phyloP scores from a whole-genome alignment of 345 rosid genomes.

The Boechera divaricarpa region DNA sequence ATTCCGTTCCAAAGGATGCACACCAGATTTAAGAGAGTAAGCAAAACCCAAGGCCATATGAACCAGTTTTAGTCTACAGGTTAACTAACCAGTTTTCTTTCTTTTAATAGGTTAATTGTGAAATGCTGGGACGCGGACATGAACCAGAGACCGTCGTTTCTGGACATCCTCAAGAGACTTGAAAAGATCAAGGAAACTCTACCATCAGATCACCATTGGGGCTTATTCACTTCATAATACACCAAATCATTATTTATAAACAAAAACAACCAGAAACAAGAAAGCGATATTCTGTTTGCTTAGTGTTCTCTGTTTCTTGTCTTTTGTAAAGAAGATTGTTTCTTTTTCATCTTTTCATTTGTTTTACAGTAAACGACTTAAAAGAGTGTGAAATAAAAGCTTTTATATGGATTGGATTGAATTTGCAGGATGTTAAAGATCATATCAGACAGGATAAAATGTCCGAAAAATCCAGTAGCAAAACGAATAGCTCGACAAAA shows the following conservation, averaged over 20 bases:
- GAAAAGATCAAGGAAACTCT: slow-evolving; percentile 81
- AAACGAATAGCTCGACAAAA: slow-evolving; percentile 5
- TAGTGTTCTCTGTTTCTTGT: slow-evolving; percentile 21
- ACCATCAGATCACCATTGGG: slow-evolving; percentile 83
- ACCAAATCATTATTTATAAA: slow-evolving; percentile 6
- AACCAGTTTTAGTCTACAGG: background rate
- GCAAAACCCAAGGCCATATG: slow-evolving; percentile 34
- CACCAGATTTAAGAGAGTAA: slow-evolving; percentile 84
- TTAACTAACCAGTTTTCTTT: slow-evolving; percentile 10
- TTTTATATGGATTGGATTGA: slow-evolving; percentile 25
- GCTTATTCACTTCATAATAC: slow-evolving; percentile 65
- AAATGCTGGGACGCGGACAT: slow-evolving; percentile 89
- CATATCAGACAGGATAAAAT: background rate
- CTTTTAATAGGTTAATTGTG: slow-evolving; percentile 63
- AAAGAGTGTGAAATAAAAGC: slow-evolving; percentile 11
- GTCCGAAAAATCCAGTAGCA: slow-evolving; percentile 9
- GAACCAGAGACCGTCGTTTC: slow-evolving; percentile 86
- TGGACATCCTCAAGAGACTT: slow-evolving; percentile 91
- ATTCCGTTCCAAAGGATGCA: slow-evolving; percentile 78
- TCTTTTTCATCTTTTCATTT: slow-evolving; percentile 1
- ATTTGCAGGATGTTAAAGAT: slow-evolving; percentile 24
- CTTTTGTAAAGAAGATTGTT: slow-evolving; percentile 48
- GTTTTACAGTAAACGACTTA: slow-evolving; percentile 23
- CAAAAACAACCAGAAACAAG: slow-evolving; percentile 22
- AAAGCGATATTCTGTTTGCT: slow-evolving; percentile 26